Evolutionary conservation across 345 rosid species (phyloP).

Genomic region (Euphorbia pulcherrima): DNA sequence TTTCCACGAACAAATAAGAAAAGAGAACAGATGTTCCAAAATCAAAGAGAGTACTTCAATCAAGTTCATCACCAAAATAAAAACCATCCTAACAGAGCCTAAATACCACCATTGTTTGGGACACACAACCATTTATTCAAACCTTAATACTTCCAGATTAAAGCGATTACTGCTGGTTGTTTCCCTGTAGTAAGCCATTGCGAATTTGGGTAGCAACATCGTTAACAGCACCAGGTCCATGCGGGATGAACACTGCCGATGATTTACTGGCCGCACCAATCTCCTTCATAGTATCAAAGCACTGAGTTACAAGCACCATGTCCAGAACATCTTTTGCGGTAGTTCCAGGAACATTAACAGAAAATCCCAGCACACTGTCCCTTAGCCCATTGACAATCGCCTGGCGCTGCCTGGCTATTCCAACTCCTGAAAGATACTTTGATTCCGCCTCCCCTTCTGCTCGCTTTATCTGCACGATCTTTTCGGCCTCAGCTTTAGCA

Average conservation of each 20-base stretch:
- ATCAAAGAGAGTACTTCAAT: no score
- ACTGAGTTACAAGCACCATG: conserved; percentile 27
- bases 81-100: no score
- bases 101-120: not conserved
- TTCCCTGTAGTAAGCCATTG: conserved; percentile 19
- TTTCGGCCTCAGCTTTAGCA: conserved; percentile 26
- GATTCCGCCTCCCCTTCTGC: conserved; percentile 24
- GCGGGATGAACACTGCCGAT: conserved; percentile 18
- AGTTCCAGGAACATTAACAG: conserved; percentile 23
- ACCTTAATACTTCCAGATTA: not conserved
- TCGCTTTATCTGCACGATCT: conserved; percentile 19
- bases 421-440: conserved; percentile 19
- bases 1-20: no score
- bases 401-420: conserved; percentile 25
- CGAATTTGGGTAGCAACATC: conserved; percentile 21
- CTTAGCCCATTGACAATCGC: conserved; percentile 27
- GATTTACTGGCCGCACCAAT: conserved; percentile 22
- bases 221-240: conserved; percentile 19
- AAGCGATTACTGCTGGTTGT: not conserved
- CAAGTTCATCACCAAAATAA: no score
- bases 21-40: no score
- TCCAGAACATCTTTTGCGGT: conserved; percentile 24
- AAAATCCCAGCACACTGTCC: conserved; percentile 27
- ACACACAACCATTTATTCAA: no score
- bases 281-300: conserved; percentile 28